A percentile compares a stretch with the other conserved stretches of the same genome.
Conservation (phyloP, 2,329 filamentous ascomycete species). For the Dothideomycetes sp. region DNA sequence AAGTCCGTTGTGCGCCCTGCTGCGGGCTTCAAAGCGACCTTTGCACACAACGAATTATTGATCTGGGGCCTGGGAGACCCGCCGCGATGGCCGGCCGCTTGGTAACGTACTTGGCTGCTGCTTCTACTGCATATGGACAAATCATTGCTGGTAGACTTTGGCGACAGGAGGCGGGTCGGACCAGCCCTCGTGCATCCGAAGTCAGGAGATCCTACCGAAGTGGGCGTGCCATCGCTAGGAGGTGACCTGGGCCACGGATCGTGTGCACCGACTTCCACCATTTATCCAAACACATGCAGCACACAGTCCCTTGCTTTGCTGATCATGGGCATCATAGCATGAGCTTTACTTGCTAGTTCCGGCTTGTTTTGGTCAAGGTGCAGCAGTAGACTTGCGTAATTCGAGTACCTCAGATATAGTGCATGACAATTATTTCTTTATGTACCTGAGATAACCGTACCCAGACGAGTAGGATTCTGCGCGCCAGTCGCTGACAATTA, state of each 20-base stretch:
- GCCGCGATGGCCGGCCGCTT: conserved; percentile 4
- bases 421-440: too few species aligned
- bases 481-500: too few species aligned
- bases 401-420: too few species aligned
- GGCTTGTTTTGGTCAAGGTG: too few species aligned
- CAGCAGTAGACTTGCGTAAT: too few species aligned
- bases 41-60: conserved; percentile 6
- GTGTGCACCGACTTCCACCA: too few species aligned
- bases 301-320: too few species aligned
- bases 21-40: conserved; percentile 3
- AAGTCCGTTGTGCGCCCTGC: neutral
- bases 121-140: conserved; percentile 8
- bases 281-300: too few species aligned
- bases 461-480: too few species aligned
- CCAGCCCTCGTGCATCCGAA: conserved; percentile 6
- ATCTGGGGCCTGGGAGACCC: conserved; percentile 5
- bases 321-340: too few species aligned
- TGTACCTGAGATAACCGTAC: too few species aligned
- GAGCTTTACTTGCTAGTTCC: too few species aligned
- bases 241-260: neutral
- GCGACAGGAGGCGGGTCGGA: conserved; percentile 7
- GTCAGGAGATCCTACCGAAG: neutral
- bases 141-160: conserved; percentile 8
- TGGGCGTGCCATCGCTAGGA: neutral
- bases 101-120: conserved; percentile 8